A percentile compares a stretch with the other conserved stretches of the same genome.
Conservation (phyloP, 768 basidiomycete species). For the Nidularia sp. region DNA sequence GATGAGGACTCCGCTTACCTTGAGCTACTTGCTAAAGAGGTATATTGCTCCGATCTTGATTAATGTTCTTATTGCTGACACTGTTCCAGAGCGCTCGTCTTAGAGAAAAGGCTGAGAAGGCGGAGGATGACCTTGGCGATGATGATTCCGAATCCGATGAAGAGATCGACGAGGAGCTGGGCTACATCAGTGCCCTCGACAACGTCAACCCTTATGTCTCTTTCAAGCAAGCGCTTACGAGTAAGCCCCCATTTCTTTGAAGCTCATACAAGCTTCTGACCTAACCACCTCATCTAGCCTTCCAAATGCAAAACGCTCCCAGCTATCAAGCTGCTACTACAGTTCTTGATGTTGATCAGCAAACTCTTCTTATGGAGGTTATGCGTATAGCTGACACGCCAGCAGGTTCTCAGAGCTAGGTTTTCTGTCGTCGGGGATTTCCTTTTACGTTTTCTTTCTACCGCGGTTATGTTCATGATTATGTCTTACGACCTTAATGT, state of each 20-base stretch:
- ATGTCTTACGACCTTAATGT: background rate
- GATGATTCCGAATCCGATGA: constrained; percentile 51
- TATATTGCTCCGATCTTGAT: constrained; percentile 16
- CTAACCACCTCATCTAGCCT: constrained; percentile 36
- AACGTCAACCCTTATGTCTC: constrained; percentile 70
- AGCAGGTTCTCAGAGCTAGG: constrained; percentile 3
- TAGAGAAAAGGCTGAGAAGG: constrained; percentile 56
- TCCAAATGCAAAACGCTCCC: constrained; percentile 69
- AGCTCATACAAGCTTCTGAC: background rate
- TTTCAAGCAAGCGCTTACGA: constrained; percentile 75
- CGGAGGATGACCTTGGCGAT: constrained; percentile 39
- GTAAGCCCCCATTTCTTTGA: constrained; percentile 34
- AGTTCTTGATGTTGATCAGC: constrained; percentile 66
- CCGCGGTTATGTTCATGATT: background rate
- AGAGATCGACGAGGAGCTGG: constrained; percentile 77
- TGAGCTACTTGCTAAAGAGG: constrained; percentile 82
- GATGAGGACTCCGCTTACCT: constrained; percentile 88
- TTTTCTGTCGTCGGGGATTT: background rate
- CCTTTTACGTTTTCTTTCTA: background rate
- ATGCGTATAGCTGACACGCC: constrained; percentile 66
- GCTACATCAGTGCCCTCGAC: constrained; percentile 83
- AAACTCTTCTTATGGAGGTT: constrained; percentile 80
- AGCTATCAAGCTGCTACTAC: constrained; percentile 75
- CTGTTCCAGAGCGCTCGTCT: constrained; percentile 62
- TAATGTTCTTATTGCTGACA: background rate